Evolutionary conservation across 345 rosid species (phyloP).

Genomic region (Rhodomyrtus tomentosa): DNA sequence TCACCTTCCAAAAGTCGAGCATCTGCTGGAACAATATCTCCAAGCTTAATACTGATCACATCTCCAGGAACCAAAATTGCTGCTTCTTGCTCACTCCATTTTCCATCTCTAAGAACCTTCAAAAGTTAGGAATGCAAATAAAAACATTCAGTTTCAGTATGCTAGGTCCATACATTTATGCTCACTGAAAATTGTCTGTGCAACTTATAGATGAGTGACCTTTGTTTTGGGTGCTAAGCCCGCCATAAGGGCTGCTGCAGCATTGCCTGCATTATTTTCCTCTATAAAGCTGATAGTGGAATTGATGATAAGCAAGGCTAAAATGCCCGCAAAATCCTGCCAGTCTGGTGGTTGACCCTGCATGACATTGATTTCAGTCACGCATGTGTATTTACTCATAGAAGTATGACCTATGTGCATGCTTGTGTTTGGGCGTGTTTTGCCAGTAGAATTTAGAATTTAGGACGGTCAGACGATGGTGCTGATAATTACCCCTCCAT

Average conservation of each 20-base stretch:
- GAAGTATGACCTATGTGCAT: background rate
- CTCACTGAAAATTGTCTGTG: background rate
- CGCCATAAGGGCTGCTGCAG: slow-evolving; percentile 75
- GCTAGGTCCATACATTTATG: background rate
- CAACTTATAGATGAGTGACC: slow-evolving; percentile 7
- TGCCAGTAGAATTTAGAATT: background rate
- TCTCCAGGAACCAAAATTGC: slow-evolving; percentile 72
- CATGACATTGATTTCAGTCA: background rate
- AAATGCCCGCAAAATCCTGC: slow-evolving; percentile 77
- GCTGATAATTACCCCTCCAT: slow-evolving; percentile 47
- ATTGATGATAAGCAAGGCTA: slow-evolving; percentile 56
- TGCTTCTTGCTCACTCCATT: slow-evolving; percentile 75
- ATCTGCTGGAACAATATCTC: slow-evolving; percentile 81
- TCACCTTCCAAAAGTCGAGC: slow-evolving; percentile 82
- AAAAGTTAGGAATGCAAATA: background rate
- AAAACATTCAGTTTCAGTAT: background rate
- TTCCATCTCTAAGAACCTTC: slow-evolving; percentile 66
- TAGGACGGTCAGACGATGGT: background rate
- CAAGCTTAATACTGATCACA: slow-evolving; percentile 63
- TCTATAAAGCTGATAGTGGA: slow-evolving; percentile 78
- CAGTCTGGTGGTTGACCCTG: slow-evolving; percentile 87
- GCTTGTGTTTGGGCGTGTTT: background rate
- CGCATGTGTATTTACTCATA: background rate
- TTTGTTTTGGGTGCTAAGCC: slow-evolving; percentile 72
- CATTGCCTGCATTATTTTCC: slow-evolving; percentile 86